Conservation (phyloP, 2,329 filamentous ascomycete species). For the Colletotrichum sp. region DNA sequence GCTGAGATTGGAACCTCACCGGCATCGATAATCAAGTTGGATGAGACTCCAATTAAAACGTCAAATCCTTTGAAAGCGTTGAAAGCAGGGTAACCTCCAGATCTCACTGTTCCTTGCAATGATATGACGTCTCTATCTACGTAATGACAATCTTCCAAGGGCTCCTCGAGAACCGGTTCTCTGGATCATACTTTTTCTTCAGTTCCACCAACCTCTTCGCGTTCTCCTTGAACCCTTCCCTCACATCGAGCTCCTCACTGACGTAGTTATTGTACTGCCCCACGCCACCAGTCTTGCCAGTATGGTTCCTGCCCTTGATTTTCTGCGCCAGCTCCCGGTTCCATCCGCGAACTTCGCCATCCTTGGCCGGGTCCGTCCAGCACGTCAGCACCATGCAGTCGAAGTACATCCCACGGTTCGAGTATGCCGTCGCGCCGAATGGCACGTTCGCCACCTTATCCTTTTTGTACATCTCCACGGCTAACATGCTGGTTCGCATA, state of each 20-base stretch:
- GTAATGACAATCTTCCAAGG: not conserved
- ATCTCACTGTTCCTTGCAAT: not conserved
- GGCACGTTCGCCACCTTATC: slow-evolving; percentile 40
- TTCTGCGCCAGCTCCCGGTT: slow-evolving; percentile 36
- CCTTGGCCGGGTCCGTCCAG: slow-evolving; percentile 43
- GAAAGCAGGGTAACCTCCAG: not conserved
- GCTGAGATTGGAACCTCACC: not conserved
- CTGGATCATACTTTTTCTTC: slow-evolving; percentile 37
- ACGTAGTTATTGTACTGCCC: slow-evolving; percentile 35
- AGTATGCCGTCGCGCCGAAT: slow-evolving; percentile 44
- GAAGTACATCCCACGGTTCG: slow-evolving; percentile 48
- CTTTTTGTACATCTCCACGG: slow-evolving; percentile 48
- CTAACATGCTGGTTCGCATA: slow-evolving; percentile 30
- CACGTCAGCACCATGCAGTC: slow-evolving; percentile 44
- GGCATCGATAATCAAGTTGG: rapidly evolving
- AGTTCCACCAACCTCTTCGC: slow-evolving; percentile 31
- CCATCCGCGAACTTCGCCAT: slow-evolving; percentile 40
- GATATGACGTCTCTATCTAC: not conserved
- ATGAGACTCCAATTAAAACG: not conserved
- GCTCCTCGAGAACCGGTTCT: slow-evolving; percentile 31
- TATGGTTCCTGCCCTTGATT: slow-evolving; percentile 29
- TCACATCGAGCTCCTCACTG: slow-evolving; percentile 25
- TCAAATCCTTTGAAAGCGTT: not conserved
- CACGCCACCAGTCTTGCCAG: slow-evolving; percentile 24
- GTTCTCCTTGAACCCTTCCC: slow-evolving; percentile 36